phyloP scores from a whole-genome alignment of 768 basidiomycete genomes.

The Naganishia onofrii region DNA sequence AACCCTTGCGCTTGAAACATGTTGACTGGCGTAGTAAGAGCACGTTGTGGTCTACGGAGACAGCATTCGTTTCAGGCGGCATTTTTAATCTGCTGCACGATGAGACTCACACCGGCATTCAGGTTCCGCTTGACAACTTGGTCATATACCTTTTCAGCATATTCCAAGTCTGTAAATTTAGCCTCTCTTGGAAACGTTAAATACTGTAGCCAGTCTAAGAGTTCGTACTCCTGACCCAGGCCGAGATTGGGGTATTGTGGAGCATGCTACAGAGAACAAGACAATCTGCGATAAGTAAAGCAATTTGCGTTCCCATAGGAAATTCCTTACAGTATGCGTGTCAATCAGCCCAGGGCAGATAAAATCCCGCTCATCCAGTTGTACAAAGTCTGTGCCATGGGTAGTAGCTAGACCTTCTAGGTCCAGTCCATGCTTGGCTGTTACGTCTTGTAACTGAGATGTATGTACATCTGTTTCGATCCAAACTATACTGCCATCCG shows the following conservation, averaged over 20 bases:
- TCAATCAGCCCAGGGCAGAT: constrained; percentile 85
- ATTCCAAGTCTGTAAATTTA: constrained; percentile 66
- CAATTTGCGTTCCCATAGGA: not conserved
- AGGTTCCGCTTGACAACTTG: constrained; percentile 70
- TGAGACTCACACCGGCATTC: constrained; percentile 66
- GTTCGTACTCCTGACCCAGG: constrained; percentile 72
- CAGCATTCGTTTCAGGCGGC: not conserved
- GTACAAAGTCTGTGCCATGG: constrained; percentile 46
- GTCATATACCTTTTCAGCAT: constrained; percentile 68
- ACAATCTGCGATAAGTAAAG: not conserved
- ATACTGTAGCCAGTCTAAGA: constrained; percentile 80
- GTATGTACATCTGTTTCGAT: constrained; percentile 61
- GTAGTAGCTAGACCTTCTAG: constrained; percentile 40
- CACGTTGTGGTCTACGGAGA: constrained; percentile 77
- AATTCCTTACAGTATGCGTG: constrained; percentile 73
- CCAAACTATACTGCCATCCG: constrained; percentile 67
- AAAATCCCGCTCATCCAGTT: constrained; percentile 60
- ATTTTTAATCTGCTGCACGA: constrained; percentile 1
- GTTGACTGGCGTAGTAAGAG: constrained; percentile 83
- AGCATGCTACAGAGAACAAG: constrained; percentile 61
- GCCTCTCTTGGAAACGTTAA: constrained; percentile 86
- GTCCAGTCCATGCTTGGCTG: constrained; percentile 59
- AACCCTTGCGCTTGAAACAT: constrained; percentile 73
- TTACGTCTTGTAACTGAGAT: constrained; percentile 52
- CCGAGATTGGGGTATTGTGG: constrained; percentile 61